A percentile compares a stretch with the other conserved stretches of the same genome.
These are phyloP conservation scores for Fusarium sororula DNA, from an alignment of 2,329 filamentous ascomycete genomes.

Conservation along the genomic window DNA sequence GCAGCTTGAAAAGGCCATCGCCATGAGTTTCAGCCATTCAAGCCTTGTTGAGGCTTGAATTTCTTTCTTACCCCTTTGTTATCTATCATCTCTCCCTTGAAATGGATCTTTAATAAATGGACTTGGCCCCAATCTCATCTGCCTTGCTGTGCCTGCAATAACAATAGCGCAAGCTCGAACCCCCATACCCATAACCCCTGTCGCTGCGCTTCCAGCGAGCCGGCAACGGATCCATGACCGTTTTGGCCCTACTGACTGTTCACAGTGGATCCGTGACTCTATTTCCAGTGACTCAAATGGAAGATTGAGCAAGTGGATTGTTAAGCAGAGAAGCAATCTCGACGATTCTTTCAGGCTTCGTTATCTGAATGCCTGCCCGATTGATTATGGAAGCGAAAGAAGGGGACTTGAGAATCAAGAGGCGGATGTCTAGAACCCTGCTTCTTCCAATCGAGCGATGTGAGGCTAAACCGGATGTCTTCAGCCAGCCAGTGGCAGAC, in stretches of 20 bases:
- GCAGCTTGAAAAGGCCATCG: slow-evolving; percentile 4
- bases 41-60: neutral
- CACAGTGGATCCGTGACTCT: slow-evolving; percentile 38
- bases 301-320: slow-evolving; percentile 29
- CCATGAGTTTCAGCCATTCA: slow-evolving; percentile 3
- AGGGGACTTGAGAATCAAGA: neutral
- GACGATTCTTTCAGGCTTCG: slow-evolving; percentile 17
- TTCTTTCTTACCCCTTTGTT: slow-evolving; percentile 16
- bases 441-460: slow-evolving; percentile 18
- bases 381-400: slow-evolving; percentile 11
- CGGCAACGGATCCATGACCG: slow-evolving; percentile 39
- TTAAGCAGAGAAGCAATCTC: slow-evolving; percentile 36
- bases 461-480: slow-evolving; percentile 25
- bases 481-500: slow-evolving; percentile 2
- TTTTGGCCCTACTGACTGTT: slow-evolving; percentile 31
- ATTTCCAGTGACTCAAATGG: slow-evolving; percentile 31
- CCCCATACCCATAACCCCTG: slow-evolving; percentile 30
- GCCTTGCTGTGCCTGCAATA: slow-evolving; percentile 37
- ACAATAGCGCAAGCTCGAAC: slow-evolving; percentile 38
- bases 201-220: slow-evolving; percentile 38
- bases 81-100: slow-evolving; percentile 14
- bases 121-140: slow-evolving; percentile 36
- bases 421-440: slow-evolving; percentile 4
- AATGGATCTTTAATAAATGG: slow-evolving; percentile 31
- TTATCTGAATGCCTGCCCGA: slow-evolving; percentile 15